Base-by-base conservation (phyloP, 75 land plant species). In the Selaginella tamariscina region DNA sequence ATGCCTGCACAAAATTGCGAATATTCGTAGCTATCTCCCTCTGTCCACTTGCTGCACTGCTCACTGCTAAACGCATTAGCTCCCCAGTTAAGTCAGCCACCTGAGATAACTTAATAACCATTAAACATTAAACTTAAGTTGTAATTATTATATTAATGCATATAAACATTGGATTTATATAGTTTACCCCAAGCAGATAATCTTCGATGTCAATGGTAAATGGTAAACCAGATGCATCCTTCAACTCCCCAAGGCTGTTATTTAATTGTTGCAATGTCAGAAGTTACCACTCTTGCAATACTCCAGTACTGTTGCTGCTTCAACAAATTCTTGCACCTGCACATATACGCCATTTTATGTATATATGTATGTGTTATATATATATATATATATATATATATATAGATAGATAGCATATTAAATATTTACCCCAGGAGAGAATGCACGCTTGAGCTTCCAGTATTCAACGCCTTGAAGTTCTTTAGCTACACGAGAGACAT, bases 21-120 rank as follows among this genome's bases (percentile, higher is more conserved):
- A 90, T 87, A 24, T 31, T 79, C 73, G 79, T 69, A 44, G 91
- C 88, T 65, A 55, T 73, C 24, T 90, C 84, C 33, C 77, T 64
- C 66, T 90, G 94, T 60, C 96, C 96, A 44, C 80, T 87, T 56
- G 91, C 86, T 66, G 82, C 81, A 62, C 78, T 79, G 54, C 88
- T 85, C 64, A 90, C 82, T 54, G 96, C 96, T 62, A 90, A 65
- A 49, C 96, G 80, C 96, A 90, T 90, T 30, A 90, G 82, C 68
- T 90, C 96, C 55, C 96, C 96, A n/a, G 96, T 87, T 73, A 90
- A 71, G 60, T 90, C 96, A 20, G 81, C 88, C 54, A 90, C 72
- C 95, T 89, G 66, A 60, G 64, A 28, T 33, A 13, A 1, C 27
- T 30, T 24, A 69, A 21, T 13, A 70, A 29, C 30, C 70, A 23